Base-by-base conservation (phyloP, 176 grass and related monocot species). In the Oryza brachyantha region DNA sequence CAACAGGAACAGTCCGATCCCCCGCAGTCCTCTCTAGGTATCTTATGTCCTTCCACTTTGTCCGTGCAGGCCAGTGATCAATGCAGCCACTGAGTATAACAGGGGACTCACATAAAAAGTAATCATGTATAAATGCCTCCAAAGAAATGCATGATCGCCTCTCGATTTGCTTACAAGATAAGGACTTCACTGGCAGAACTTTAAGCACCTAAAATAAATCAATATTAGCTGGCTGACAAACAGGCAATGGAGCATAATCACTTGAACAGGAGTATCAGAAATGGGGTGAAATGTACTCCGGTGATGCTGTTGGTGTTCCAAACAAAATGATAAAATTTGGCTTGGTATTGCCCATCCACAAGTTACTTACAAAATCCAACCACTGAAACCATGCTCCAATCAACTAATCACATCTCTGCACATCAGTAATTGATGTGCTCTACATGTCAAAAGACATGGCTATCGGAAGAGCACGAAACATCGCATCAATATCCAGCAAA, bases 61-160 rank as follows among this genome's bases (percentile, higher is more conserved):
- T 85, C 74, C 81, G 84, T 29, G 95, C 95, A 17, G 95, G 92
- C 95, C 95, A 97, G 57, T 92, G 87, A 55, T 97, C 89, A 81
- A 97, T 94, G 87, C 85, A 94, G 54, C 85, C 96, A 58, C 90
- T 87, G 76, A 98, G 89, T 88, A 98, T 93, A 65, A 98, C 86
- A 58, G 96, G 96, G 63, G 75, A 87, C 87, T 94, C 89, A 31
- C 81, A 84, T 88, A 93, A 83, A 84, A 98, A 91, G 81, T 93
- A 94, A 88, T 98, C 85, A 62, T 27, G 50, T 85, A 92, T 89
- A 86, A 98, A 98, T 77, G 85, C 74, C 84, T 98, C 96, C 86
- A 98, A 98, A 78, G 92, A 89, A 79, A 98, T 84, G 57, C 84
- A 88, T 62, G 84, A 69, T 60, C 79, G 81, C 85, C 87, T 90